Conservation (phyloP, 164 flowering plant species). For the Hamamelis virginiana region DNA sequence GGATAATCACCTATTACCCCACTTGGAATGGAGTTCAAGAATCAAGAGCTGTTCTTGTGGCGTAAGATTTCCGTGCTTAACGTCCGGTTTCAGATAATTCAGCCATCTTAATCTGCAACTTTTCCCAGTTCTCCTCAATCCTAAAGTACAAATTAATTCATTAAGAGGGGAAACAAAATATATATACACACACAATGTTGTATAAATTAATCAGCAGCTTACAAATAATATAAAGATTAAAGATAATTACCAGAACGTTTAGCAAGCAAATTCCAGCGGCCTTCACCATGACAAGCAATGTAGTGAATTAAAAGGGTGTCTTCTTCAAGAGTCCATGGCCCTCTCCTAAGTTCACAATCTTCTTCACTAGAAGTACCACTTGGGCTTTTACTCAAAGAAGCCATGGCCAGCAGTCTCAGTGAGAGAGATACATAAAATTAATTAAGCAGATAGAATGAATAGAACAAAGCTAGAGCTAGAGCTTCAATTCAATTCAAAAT, state of each 20-base stretch:
- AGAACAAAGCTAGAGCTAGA: no score
- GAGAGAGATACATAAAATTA: not conserved
- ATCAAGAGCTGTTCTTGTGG: conserved; percentile 76
- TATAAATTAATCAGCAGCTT: no score
- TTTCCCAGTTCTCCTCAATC: conserved; percentile 82
- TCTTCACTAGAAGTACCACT: conserved; percentile 31
- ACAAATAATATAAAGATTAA: not conserved
- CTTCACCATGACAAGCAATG: conserved; percentile 68
- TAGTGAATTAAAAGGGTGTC: conserved; percentile 59
- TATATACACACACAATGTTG: no score
- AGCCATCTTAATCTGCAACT: conserved; percentile 92
- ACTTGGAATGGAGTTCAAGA: conserved; percentile 79
- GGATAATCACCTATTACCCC: conserved; percentile 71
- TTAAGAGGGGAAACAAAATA: not conserved
- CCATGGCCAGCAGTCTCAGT: conserved; percentile 18
- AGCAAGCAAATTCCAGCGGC: conserved; percentile 79
- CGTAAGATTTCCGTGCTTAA: conserved; percentile 68
- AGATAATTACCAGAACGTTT: conserved; percentile 59
- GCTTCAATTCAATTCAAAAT: no score
- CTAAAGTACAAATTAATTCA: conserved; percentile 26
- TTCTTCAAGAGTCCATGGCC: conserved; percentile 95
- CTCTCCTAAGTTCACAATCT: conserved; percentile 65
- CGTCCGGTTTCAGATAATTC: conserved; percentile 79
- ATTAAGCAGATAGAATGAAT: no score
- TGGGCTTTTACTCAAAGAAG: conserved; percentile 13